Evolutionary conservation across 768 basidiomycete species (phyloP), one percentile per base, ranked within the genome.

Genomic region (Coprinopsis strossmayeri): DNA sequence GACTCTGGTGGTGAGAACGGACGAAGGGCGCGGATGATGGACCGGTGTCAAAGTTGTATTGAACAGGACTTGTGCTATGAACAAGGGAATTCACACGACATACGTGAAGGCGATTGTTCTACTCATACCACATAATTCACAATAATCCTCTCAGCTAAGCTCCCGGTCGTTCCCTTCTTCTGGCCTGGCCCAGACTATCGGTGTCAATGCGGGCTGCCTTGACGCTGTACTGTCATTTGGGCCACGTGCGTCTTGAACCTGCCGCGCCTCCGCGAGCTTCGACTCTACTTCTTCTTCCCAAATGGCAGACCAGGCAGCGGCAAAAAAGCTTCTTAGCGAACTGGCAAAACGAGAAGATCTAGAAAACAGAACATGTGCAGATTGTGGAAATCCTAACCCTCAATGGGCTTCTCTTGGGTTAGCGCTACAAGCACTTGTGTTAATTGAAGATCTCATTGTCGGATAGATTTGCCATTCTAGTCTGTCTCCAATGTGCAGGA

Each of bases 351-450:
- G 79, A 40, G 81, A 84, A 37, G 84, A 81, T 50, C 71, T 87
- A 53, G 71, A 72, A 26, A 94, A 96, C 70, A 85, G 81, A 67
- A 55, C 70, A 35, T 96, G 92, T 62, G 74, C 77, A 12, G 92
- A 95, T 62, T 96, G 92, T 59, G 65, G 69, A 9, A 91, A 87
- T 52, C 92, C 88, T n/a, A 89, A 91, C 60, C 93, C 93, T 0
- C 93, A 95, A 62, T 97, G 93, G 93, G 90, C 91, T n/a, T 84
- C 82, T 21, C 65, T 90, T 54, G 80, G 86, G 87, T 87, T 55
- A 51, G 67, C 52, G 38, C 12, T 10, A 1, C 40, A 13, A 20
- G 41, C 27, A 50, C 30, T 3, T 38, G 41, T 47, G 34, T 41
- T 49, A 5, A 42, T 53, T 53, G 53, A 13, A 23, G 17, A 55